Conservation (phyloP, 2,329 filamentous ascomycete species). For the Penicillium glabrum region DNA sequence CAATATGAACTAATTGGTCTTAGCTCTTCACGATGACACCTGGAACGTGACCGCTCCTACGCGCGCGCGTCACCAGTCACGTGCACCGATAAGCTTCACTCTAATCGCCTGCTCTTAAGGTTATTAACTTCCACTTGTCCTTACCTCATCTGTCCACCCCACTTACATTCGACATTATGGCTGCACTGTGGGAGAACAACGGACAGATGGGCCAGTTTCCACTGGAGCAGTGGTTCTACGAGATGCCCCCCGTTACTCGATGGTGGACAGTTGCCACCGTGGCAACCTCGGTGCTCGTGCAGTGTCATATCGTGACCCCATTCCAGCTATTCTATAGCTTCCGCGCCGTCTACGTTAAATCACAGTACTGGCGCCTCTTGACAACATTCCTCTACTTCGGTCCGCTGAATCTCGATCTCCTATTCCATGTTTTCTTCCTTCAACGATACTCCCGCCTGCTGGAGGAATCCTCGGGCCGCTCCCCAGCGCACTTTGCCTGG, state of each 20-base stretch:
- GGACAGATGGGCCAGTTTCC: slow-evolving; percentile 63
- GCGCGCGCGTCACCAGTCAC: slow-evolving; percentile 16
- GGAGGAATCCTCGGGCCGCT: slow-evolving; percentile 89
- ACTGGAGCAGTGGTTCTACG: slow-evolving; percentile 97
- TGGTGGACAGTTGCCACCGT: slow-evolving; percentile 97
- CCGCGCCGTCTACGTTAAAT: slow-evolving; percentile 84
- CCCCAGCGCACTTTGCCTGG: slow-evolving; percentile 93
- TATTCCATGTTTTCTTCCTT: slow-evolving; percentile 98
- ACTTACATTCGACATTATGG: slow-evolving; percentile 31
- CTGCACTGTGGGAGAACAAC: slow-evolving; percentile 46
- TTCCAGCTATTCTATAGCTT: slow-evolving; percentile 98
- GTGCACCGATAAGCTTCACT: slow-evolving; percentile 8
- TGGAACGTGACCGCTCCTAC: slow-evolving; percentile 6
- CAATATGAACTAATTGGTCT: slow-evolving; percentile 15
- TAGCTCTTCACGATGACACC: background rate
- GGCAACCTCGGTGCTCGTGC: slow-evolving; percentile 81
- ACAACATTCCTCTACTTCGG: slow-evolving; percentile 98
- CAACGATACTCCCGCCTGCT: slow-evolving; percentile 93
- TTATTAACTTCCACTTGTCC: background rate
- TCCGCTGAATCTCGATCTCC: slow-evolving; percentile 85
- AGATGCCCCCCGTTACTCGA: slow-evolving; percentile 93
- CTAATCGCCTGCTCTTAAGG: background rate
- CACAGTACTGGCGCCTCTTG: slow-evolving; percentile 96
- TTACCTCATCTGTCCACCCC: background rate
- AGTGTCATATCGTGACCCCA: slow-evolving; percentile 87